Evolutionary conservation across 192 early-diverging fungal genomes (phyloP), one percentile per base, ranked within the genome.

Genomic region (Rhizophagus clarus): DNA sequence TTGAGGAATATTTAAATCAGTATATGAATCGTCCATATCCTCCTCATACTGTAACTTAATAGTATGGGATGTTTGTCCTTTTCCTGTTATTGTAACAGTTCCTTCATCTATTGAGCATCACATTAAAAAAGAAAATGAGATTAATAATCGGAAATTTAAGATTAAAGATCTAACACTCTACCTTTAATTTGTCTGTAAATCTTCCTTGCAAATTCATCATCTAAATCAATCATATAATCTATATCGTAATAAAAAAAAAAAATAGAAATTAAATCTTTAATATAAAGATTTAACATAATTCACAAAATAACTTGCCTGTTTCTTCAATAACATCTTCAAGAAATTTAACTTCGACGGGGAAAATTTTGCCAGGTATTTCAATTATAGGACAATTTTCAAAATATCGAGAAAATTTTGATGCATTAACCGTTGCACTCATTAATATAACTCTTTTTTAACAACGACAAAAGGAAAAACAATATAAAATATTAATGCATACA

Each of bases 351-450:
- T 89, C 80, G 0, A 95, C 94, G 4, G 94, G 92, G 75, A 90
- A 92, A 12, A 93, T 93, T 64, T 91, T 89, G 3, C 94, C 94
- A 32, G 94, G 93, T 40, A 95, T 91, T 28, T 88, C 87, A 28
- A 95, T 85, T 1, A 88, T 81, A 45, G 91, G 93, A 15, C 88
- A 87, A 47, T 74, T 83, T 31, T 37, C 89, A 89, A 85, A 94
- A 88, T 88, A 96, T 72, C 45, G 26, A 22, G 84, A 94, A 26
- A 90, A 95, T 76, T 75, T 87, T 72, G 70, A 76, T 10, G 92
- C 89, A 49, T 95, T 90, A 2, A 92, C 89, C 4, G 94, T 96
- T 15, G 93, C 93, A 83, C 89, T 90, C 94, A 95, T 95, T 12
- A 94, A 79, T 70, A 94, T 86, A 56, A 91, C 37, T 71, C 81